phyloP scores from a whole-genome alignment of 2,329 filamentous ascomycete genomes.

The Neofusicoccum kwambonambiense region DNA sequence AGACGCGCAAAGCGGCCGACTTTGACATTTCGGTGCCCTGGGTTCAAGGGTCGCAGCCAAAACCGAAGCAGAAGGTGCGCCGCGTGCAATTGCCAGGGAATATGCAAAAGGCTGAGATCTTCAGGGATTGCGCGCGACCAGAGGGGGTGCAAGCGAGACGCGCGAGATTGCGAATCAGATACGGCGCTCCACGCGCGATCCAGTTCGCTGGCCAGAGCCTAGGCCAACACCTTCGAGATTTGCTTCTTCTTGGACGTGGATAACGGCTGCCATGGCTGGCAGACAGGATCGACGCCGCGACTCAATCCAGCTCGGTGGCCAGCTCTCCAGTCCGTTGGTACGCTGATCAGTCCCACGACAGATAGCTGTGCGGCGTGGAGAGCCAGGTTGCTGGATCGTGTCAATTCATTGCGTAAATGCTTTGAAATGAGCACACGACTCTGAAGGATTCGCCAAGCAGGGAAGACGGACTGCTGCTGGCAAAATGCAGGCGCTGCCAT shows the following conservation, averaged over 20 bases:
- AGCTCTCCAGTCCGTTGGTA: background rate
- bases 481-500: background rate
- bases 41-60: background rate
- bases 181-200: conserved; percentile 10
- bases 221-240: conserved; percentile 1
- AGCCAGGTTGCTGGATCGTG: background rate
- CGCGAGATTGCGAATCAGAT: conserved; percentile 14
- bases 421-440: conserved; percentile 9
- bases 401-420: conserved; percentile 1
- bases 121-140: conserved; percentile 12
- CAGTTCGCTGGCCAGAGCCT: background rate
- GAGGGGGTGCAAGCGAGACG: conserved; percentile 10
- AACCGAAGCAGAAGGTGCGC: conserved; percentile 9
- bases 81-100: conserved; percentile 11
- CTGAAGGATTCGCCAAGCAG: conserved; percentile 9
- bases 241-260: background rate
- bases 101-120: conserved; percentile 19
- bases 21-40: conserved; percentile 1
- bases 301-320: background rate
- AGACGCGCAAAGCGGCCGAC: background rate
- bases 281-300: background rate
- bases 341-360: background rate
- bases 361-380: conserved; percentile 1
- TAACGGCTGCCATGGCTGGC: background rate
- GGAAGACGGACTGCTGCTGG: background rate